Evolutionary conservation across 2,329 filamentous ascomycete species (phyloP).

Genomic region (Byssothecium circinans): DNA sequence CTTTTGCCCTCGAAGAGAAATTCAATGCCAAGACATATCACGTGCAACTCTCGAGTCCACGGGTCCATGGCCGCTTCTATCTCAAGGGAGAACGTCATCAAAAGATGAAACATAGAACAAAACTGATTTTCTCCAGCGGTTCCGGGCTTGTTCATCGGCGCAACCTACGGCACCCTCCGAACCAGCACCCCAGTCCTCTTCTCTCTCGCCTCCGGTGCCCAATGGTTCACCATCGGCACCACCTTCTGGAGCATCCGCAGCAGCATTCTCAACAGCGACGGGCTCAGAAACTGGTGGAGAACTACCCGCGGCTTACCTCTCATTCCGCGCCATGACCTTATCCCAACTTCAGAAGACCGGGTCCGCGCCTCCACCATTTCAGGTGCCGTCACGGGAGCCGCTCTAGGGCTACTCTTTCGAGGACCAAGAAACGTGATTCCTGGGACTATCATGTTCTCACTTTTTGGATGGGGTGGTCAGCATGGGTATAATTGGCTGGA

Average conservation of each 20-base stretch:
- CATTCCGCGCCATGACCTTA: constrained; percentile 39
- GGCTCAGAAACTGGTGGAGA: constrained; percentile 36
- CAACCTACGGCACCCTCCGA: constrained; percentile 56
- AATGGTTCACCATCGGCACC: constrained; percentile 78
- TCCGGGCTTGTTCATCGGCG: constrained; percentile 62
- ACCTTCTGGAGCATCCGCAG: constrained; percentile 69
- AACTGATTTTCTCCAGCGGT: constrained; percentile 52
- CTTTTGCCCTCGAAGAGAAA: not conserved
- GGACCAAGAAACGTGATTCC: constrained; percentile 49
- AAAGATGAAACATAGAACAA: not conserved
- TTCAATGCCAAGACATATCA: constrained; percentile 5
- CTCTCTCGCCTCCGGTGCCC: constrained; percentile 70
- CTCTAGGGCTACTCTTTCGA: constrained; percentile 59
- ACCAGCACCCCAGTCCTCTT: constrained; percentile 70
- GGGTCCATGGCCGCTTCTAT: not conserved
- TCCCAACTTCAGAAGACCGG: constrained; percentile 61
- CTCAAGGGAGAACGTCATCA: not conserved
- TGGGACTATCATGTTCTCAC: constrained; percentile 60
- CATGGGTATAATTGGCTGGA: constrained; percentile 57
- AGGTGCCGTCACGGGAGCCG: constrained; percentile 65
- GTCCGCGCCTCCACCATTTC: constrained; percentile 69
- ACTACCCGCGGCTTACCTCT: constrained; percentile 29
- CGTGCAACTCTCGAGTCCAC: not conserved
- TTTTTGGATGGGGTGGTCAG: constrained; percentile 62
- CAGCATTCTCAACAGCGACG: constrained; percentile 40